phyloP scores from a whole-genome alignment of 176 grass and related monocot genomes.

The Leersia perrieri region DNA sequence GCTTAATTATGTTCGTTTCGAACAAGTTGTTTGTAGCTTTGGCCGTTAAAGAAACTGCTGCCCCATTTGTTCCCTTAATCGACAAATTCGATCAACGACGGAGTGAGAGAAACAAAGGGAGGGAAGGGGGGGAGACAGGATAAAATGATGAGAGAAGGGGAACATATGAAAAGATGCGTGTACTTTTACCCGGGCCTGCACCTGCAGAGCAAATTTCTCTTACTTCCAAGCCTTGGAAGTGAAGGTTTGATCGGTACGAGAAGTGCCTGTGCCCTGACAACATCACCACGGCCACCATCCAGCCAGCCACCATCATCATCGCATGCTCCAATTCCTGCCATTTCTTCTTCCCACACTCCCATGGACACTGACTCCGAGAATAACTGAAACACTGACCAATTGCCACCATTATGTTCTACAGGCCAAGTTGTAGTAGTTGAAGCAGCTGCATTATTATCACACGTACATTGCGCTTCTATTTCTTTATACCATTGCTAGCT shows the following conservation, averaged over 20 bases:
- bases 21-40: background rate
- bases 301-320: conserved; percentile 1
- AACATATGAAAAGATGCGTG: conserved; percentile 30
- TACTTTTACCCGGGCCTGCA: conserved; percentile 24
- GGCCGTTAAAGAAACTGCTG: background rate
- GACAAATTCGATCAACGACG: background rate
- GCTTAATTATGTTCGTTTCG: conserved; percentile 4
- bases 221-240: conserved; percentile 37
- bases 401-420: conserved; percentile 28
- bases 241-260: conserved; percentile 49
- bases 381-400: conserved; percentile 22
- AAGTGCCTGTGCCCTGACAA: conserved; percentile 26
- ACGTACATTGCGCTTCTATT: conserved; percentile 20
- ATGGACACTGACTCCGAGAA: conserved; percentile 34
- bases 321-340: conserved; percentile 39
- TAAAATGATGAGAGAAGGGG: conserved; percentile 8
- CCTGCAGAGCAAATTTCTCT: conserved; percentile 20
- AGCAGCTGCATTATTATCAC: background rate
- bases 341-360: conserved; percentile 30
- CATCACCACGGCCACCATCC: conserved; percentile 13
- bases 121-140: background rate
- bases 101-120: background rate
- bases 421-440: background rate
- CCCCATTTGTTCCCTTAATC: conserved; percentile 14
- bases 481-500: background rate